Percentiles rank a stretch among this genome's conserved stretches.
These are phyloP conservation scores for Phallus indusiatus DNA, from an alignment of 768 basidiomycete genomes.

Conservation along the genomic window DNA sequence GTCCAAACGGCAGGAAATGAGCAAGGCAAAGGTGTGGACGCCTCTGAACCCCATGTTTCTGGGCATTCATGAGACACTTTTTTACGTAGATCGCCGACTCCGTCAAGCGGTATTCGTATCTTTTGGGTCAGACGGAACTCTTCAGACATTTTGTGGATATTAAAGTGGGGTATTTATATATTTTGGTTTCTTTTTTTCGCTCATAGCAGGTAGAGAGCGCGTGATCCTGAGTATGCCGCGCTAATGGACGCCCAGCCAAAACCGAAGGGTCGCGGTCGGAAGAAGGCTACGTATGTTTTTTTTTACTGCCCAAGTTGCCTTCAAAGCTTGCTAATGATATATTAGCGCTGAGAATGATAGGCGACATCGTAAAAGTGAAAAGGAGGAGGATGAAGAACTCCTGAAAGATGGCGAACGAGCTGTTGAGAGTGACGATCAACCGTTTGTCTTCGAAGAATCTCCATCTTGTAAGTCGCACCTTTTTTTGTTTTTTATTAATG, in stretches of 20 bases:
- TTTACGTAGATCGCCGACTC: slow-evolving; percentile 70
- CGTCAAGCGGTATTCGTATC: slow-evolving; percentile 92
- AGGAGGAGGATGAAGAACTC: slow-evolving; percentile 96
- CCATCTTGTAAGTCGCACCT: slow-evolving; percentile 58
- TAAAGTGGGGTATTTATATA: slow-evolving; percentile 45
- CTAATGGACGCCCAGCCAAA: slow-evolving; percentile 82
- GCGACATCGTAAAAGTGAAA: slow-evolving; percentile 91
- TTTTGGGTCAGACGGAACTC: slow-evolving; percentile 95
- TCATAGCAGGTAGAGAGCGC: slow-evolving; percentile 47
- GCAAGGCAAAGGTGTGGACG: slow-evolving; percentile 66
- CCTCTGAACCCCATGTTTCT: background rate
- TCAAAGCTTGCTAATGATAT: slow-evolving; percentile 5
- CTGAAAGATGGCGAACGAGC: slow-evolving; percentile 78
- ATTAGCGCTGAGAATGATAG: slow-evolving; percentile 55
- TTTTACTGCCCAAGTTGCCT: background rate
- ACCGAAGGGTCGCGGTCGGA: slow-evolving; percentile 75
- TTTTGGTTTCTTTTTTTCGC: background rate
- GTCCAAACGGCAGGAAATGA: slow-evolving; percentile 71
- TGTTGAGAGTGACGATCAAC: slow-evolving; percentile 76
- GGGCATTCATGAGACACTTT: slow-evolving; percentile 10
- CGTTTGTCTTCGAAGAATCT: slow-evolving; percentile 90
- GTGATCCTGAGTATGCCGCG: slow-evolving; percentile 89
- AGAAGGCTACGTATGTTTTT: slow-evolving; percentile 59
- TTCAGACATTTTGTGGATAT: slow-evolving; percentile 98
- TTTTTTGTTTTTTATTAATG: background rate